Conservation (phyloP, 2,329 filamentous ascomycete species). For the Xylaria polymorpha region DNA sequence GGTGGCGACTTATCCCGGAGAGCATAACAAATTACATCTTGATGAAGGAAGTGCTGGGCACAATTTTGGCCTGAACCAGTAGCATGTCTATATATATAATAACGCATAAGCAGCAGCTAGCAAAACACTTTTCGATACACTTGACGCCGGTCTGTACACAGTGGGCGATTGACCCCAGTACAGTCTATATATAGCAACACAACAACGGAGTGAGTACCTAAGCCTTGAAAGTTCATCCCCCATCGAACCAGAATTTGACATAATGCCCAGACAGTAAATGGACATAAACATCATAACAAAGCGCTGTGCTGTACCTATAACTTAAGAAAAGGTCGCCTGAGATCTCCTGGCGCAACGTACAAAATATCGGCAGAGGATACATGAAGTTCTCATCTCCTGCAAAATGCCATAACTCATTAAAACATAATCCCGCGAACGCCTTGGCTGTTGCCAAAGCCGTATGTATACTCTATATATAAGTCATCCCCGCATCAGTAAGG, state of each 20-base stretch:
- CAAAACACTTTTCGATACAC: conserved; percentile 36
- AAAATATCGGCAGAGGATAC: conserved; percentile 1
- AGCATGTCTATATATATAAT: conserved; percentile 2
- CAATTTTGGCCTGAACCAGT: neutral
- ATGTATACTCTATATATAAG: conserved; percentile 21
- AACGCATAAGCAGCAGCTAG: neutral
- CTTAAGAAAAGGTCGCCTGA: neutral
- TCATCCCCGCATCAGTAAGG: conserved; percentile 14
- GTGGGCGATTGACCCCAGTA: conserved; percentile 23
- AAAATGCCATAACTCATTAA: conserved; percentile 2
- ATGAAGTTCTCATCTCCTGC: neutral
- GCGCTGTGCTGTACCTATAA: neutral
- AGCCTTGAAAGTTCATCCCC: neutral
- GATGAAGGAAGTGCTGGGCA: neutral
- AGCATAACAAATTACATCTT: neutral
- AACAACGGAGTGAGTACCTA: neutral
- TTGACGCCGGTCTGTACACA: conserved; percentile 31
- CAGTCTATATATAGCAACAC: conserved; percentile 29
- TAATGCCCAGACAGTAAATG: neutral
- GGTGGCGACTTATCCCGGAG: neutral
- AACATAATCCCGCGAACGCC: conserved; percentile 16
- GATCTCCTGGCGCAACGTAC: neutral
- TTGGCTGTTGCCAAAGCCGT: conserved; percentile 22
- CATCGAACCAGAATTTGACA: neutral
- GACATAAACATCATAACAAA: conserved; percentile 15